Base-by-base conservation (phyloP, 495 filamentous ascomycete species). In the Daldinia decipiens region DNA sequence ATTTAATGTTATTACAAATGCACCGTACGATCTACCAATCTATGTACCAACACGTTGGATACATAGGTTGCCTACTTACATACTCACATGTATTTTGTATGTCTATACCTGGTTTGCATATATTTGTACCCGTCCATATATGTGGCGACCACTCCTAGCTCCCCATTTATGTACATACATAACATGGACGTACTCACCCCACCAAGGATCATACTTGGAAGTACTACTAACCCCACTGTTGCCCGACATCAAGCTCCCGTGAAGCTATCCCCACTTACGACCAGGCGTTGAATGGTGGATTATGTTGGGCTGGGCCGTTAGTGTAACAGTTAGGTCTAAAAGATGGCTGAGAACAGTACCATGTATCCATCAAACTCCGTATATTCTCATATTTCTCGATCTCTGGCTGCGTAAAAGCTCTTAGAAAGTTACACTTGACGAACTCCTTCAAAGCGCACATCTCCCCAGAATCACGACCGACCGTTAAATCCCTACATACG, bases 211-310 rank as follows among this genome's bases (percentile, higher is more conserved):
- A 47, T 47, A 47, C 43, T 24, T 24, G 8, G 17, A 47, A 47
- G 43, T 47, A 21, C 24, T 47, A 11, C 17, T 3, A 47, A 47
- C 43, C 43, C 43, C 43, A 47, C 43, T 47, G 19, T 47, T 24
- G 43, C 9, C 19, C 8, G 4, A 24, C 43, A 24, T 47, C 19
- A 47, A 47, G 43, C 17, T 47, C 43, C 17, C 43, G 17, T 21
- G 43, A 47, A 47, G 43, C 19, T 5, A 47, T 47, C 43, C 43
- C 43, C 43, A 47, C 43, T 47, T 47, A 47, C 43, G 17, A 24
- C 43, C 2, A 47, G 19, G 17, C 3, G 0, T 47, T 47, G 43
- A 21, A 47, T 11, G 43, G 17, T 47, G 43, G 7, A 47, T 17
- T 21, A 9, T 47, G 8, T 5, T 47, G 8, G n/a, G 3, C 21